These are phyloP conservation scores for Hypoxylon cercidicola DNA, from an alignment of 495 filamentous ascomycete genomes.

Conservation along the genomic window DNA sequence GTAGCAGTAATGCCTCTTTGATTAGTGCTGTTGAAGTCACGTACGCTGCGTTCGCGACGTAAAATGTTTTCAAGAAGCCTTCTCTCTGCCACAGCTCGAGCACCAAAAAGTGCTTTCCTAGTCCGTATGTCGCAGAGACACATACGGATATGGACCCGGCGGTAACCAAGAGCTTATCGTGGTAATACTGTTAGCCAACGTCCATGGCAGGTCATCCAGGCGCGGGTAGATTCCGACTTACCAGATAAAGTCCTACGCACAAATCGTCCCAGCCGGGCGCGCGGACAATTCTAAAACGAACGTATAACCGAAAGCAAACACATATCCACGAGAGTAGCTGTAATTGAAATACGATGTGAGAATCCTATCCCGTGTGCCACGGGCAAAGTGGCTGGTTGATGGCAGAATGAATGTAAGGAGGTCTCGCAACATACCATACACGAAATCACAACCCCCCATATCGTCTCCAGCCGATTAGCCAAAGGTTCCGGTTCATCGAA, in stretches of 20 bases:
- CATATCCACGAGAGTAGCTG: conserved; percentile 45
- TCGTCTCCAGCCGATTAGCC: conserved; percentile 38
- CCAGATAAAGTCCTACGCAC: conserved; percentile 45
- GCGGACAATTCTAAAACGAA: conserved; percentile 37
- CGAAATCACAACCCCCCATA: conserved; percentile 41
- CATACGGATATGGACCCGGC: conserved; percentile 41
- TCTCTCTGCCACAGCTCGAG: conserved; percentile 27
- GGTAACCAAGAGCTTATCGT: conserved; percentile 31
- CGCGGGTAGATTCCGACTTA: conserved; percentile 16
- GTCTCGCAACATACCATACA: conserved; percentile 35
- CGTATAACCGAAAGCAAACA: conserved; percentile 43
- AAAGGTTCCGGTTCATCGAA: conserved; percentile 40
- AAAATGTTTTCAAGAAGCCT: conserved; percentile 42
- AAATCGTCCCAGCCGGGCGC: conserved; percentile 50
- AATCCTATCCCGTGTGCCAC: neutral
- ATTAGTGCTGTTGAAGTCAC: conserved; percentile 45
- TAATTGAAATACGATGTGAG: conserved; percentile 4
- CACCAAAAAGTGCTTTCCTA: conserved; percentile 41
- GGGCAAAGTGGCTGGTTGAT: neutral
- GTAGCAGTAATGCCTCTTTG: conserved; percentile 50
- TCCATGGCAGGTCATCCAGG: neutral
- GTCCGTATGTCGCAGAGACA: conserved; percentile 30
- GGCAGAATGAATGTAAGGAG: neutral
- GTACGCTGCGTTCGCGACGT: conserved; percentile 46
- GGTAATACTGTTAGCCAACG: conserved; percentile 11